Evolutionary conservation across 2,329 filamentous ascomycete species (phyloP).

Genomic region (Diplodia sapinea): DNA sequence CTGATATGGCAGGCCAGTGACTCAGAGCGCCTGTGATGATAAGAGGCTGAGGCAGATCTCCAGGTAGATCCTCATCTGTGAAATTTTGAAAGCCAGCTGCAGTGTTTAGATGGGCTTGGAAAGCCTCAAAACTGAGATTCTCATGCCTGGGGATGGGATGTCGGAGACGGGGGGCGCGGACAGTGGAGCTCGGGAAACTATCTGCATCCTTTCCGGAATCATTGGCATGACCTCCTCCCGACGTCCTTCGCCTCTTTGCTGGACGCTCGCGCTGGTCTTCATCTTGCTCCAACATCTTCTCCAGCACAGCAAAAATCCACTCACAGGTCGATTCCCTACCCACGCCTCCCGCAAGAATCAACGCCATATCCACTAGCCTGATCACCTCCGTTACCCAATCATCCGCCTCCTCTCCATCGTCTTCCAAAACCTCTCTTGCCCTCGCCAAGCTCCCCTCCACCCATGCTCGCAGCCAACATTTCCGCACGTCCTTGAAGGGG

Average conservation of each 20-base stretch:
- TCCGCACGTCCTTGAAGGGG: constrained; percentile 69
- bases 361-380: constrained; percentile 71
- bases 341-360: constrained; percentile 68
- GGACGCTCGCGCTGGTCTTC: not conserved
- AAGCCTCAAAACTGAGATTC: constrained; percentile 37
- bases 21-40: constrained; percentile 70
- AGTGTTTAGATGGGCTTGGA: constrained; percentile 39
- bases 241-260: constrained; percentile 14
- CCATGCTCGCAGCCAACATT: constrained; percentile 73
- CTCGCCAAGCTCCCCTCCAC: constrained; percentile 72
- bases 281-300: constrained; percentile 42
- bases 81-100: not conserved
- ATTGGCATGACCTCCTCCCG: constrained; percentile 33
- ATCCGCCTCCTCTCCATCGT: constrained; percentile 32
- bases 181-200: constrained; percentile 40
- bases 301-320: constrained; percentile 20
- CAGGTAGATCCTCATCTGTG: not conserved
- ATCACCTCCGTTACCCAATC: constrained; percentile 65
- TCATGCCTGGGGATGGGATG: constrained; percentile 18
- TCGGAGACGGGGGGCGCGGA: constrained; percentile 36
- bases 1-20: constrained; percentile 78
- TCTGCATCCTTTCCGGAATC: constrained; percentile 25
- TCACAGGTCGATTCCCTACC: constrained; percentile 7
- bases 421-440: constrained; percentile 50
- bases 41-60: constrained; percentile 57